Base-by-base conservation (phyloP, 2,329 filamentous ascomycete genomes). In the Pseudogymnoascus sp. region DNA sequence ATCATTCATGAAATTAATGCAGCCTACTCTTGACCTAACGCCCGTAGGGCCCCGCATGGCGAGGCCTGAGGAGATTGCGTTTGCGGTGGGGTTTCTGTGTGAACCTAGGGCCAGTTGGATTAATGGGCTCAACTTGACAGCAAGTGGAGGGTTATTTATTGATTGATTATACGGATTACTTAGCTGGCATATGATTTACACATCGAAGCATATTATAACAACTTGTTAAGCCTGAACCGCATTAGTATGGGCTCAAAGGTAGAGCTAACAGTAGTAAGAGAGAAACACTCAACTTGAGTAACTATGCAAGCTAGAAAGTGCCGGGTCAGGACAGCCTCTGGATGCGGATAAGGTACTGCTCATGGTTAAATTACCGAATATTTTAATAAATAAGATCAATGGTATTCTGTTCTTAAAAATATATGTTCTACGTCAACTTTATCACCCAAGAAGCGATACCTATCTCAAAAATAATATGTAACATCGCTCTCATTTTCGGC, bases 81-180 rank as follows among this genome's bases (percentile, higher is more conserved):
- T 70, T 65, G 77, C 76, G 6, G 79, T 82, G 1, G 77, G 70
- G 0, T 78, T 80, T 64, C 63, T 82, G 25, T 78, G 76, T 43
- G 76, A 79, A 66, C 76, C 77, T 53, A 69, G 75, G 49, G 75
- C 78, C 0, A 73, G 77, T 12, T 82, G 79, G 79, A 72, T 82
- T 5, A 82, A 81, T 67, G 80, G 79, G 1, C 67, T 70, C 31
- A 69, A 75, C 68, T 34, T 78, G 34, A 67, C 71, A 63, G 74
- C 72, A 3, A 74, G 72, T 61, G 73, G 75, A 7, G 72, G 75
- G 7, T 65, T 74, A 12, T 37, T 34, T 56, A 62, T 62, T 49
- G 38, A 62, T 72, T 70, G 40, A 62, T 43, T 43, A 21, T 11
- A 42, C 16, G 11, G 5, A 38, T 7, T 38, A 7, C 14, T 37